phyloP scores from a whole-genome alignment of 176 grass and related monocot genomes.

The Oryza punctata region DNA sequence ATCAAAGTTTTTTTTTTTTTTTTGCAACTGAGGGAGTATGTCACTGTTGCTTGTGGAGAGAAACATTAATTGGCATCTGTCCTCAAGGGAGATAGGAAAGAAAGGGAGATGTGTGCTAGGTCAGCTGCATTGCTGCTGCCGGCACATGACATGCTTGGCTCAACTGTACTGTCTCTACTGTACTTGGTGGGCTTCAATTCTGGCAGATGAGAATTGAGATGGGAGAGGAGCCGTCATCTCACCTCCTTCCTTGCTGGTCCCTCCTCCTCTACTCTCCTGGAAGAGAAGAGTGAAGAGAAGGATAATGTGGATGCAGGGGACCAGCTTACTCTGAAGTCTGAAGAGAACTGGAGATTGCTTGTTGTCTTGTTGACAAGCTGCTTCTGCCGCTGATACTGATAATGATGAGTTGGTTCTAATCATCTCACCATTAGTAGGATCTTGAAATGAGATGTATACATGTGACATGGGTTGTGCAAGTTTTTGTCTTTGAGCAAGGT shows the following conservation, averaged over 20 bases:
- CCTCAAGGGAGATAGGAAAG: constrained; percentile 12
- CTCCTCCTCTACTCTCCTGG: neutral
- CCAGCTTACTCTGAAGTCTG: neutral
- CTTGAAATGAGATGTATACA: constrained; percentile 1
- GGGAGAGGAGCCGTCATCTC: neutral
- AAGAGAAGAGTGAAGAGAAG: neutral
- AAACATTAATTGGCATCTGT: constrained; percentile 27
- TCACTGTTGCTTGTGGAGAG: constrained; percentile 16
- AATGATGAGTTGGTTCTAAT: constrained; percentile 12
- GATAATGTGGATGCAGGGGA: constrained; percentile 18
- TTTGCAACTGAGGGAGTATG: neutral
- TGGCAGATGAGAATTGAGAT: neutral
- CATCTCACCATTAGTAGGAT: constrained; percentile 19
- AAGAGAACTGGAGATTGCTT: neutral
- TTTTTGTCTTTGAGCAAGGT: neutral
- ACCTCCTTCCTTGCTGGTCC: no score
- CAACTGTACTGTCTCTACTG: constrained; percentile 26
- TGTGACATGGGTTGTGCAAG: neutral
- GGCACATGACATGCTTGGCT: constrained; percentile 47
- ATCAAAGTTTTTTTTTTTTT: no score
- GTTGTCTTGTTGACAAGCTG: neutral
- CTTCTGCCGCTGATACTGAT: neutral
- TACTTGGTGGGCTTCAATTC: constrained; percentile 39
- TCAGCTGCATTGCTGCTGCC: neutral
- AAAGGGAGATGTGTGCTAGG: neutral